Evolutionary conservation across 805 yeast species (phyloP), one percentile per base, ranked within the genome.

Genomic region (Ogataea thermomethanolica): DNA sequence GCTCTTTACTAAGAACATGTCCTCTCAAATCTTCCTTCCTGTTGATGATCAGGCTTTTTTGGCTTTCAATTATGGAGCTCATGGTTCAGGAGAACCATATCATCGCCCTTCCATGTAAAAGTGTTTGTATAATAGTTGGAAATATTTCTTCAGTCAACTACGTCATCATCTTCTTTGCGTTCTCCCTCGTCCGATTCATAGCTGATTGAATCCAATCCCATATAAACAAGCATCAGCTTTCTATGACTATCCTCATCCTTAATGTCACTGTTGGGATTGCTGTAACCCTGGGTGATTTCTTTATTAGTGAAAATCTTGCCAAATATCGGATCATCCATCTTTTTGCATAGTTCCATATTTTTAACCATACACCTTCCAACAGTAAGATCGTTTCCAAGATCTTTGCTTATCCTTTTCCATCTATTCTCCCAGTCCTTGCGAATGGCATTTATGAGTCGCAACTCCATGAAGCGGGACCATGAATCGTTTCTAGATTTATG

Each of bases 371-470:
- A 62, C 25, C 66, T 44, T n/a, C 59, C 62, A 15, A 52, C 43
- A 14, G 51, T 54, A 33, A 61, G 54, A 14, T 56, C 53, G 27
- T 49, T 54, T 1, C 64, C 62, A 37, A 64, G 39, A 11, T 60
- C 67, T n/a, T 41, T 37, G 35, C 56, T 49, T 15, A 69, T 59
- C 29, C 74, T 51, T 35, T 58, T 62, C 70, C 69, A 66, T 41
- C 74, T 56, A 17, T 46, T 55, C 13, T 64, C 64, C 70, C 72
- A 69, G 50, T 69, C 74, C 21, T 58, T 54, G 15, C 59, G 47
- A 25, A 69, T 49, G 1, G 58, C 58, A 29, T 51, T 50, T 13
- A 61, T 45, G 26, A 69, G 48, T 35, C 54, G 56, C 3, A 53
- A 37, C 28, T 56, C 65, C 56, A 70, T 69, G 23, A 51, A 55